A percentile compares a stretch with the other conserved stretches of the same genome.
Evolutionary conservation across 768 basidiomycete genomes (phyloP).

Genomic region (Rhodotorula taiwanensis): DNA sequence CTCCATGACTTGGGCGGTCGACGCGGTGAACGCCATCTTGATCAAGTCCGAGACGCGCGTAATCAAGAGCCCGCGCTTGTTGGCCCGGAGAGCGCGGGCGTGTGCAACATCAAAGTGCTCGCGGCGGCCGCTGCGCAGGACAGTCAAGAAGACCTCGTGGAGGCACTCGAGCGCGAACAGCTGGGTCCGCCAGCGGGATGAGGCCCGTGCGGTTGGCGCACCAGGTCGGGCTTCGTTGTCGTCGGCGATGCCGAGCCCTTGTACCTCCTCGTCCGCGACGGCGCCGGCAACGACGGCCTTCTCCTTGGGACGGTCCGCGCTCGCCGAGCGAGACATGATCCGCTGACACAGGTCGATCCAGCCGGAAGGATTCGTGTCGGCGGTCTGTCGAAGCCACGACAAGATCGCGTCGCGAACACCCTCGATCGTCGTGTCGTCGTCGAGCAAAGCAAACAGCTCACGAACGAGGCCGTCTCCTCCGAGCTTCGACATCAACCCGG

Average conservation of each 20-base stretch:
- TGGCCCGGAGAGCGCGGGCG: slow-evolving; percentile 48
- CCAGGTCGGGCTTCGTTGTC: slow-evolving; percentile 43
- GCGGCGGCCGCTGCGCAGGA: slow-evolving; percentile 61
- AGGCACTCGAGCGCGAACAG: slow-evolving; percentile 87
- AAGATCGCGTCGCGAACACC: slow-evolving; percentile 88
- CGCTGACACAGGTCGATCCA: slow-evolving; percentile 98
- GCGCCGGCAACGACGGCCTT: slow-evolving; percentile 47
- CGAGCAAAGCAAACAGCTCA: slow-evolving; percentile 87
- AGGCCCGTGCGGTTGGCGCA: slow-evolving; percentile 44
- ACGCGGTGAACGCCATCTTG: slow-evolving; percentile 95
- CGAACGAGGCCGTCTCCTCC: slow-evolving; percentile 92
- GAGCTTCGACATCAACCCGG: slow-evolving; percentile 77
- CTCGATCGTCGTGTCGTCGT: slow-evolving; percentile 86
- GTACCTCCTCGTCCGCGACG: slow-evolving; percentile 84
- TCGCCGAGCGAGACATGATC: slow-evolving; percentile 87
- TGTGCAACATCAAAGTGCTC: slow-evolving; percentile 77
- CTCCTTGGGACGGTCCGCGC: slow-evolving; percentile 54
- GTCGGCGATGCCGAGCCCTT: slow-evolving; percentile 67
- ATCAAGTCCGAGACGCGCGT: slow-evolving; percentile 86
- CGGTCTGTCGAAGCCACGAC: slow-evolving; percentile 93
- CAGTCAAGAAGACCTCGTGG: slow-evolving; percentile 75
- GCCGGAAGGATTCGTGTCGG: slow-evolving; percentile 81
- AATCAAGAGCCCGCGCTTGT: slow-evolving; percentile 59
- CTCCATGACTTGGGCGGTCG: slow-evolving; percentile 91
- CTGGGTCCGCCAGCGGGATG: slow-evolving; percentile 90